Percentiles rank a stretch among this genome's conserved stretches.
phyloP scores from a whole-genome alignment of 306 rosid species.

The Phaseolus lunatus region DNA sequence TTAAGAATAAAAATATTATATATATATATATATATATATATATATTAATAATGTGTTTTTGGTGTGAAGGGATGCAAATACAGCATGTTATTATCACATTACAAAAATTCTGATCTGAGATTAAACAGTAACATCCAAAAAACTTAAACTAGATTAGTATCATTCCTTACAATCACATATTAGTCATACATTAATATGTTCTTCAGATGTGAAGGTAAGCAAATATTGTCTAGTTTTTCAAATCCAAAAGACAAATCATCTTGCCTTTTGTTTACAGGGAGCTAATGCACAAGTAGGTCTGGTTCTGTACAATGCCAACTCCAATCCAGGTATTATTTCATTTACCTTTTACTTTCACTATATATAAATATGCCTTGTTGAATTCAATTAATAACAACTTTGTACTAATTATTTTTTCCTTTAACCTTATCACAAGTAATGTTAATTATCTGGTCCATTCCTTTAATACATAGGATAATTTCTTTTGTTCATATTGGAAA shows the following conservation, averaged over 20 bases:
- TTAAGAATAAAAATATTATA: too few relatives aligned
- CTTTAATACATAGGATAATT: background rate
- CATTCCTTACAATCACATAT: too few relatives aligned
- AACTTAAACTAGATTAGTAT: too few relatives aligned
- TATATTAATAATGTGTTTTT: too few relatives aligned
- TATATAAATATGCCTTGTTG: background rate
- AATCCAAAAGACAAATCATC: background rate
- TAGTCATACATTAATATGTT: too few relatives aligned
- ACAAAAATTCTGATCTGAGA: too few relatives aligned
- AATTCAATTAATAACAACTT: background rate
- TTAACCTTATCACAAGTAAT: background rate
- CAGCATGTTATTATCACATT: too few relatives aligned
- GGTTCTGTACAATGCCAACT: background rate
- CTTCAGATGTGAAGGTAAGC: too few relatives aligned
- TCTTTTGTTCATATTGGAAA: background rate
- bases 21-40: too few relatives aligned
- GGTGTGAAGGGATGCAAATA: background rate
- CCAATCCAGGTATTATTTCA: conserved; percentile 9
- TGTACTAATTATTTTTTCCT: background rate
- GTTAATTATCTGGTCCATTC: background rate
- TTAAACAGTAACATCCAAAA: too few relatives aligned
- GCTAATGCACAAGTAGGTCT: background rate
- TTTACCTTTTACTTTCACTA: background rate
- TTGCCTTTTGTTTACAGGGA: conserved; percentile 8
- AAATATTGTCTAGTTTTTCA: background rate